Conservation (phyloP, 2,329 filamentous ascomycete genomes). For the Hirsutella rhossiliensis region DNA sequence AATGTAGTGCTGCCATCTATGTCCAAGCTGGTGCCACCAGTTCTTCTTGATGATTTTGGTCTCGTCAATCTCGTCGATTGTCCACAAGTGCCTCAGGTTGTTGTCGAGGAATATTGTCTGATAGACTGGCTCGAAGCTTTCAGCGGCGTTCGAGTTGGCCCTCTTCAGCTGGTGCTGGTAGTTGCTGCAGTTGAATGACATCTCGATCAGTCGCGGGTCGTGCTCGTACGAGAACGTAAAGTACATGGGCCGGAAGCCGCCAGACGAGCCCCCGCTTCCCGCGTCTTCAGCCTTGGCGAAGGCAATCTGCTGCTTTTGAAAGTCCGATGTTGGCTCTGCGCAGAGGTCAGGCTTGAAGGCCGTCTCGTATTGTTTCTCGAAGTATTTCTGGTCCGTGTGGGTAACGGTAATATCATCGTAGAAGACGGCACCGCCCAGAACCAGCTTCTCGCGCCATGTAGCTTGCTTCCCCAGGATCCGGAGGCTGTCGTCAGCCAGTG, state of each 20-base stretch:
- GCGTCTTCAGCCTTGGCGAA: slow-evolving; percentile 32
- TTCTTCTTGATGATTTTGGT: slow-evolving; percentile 49
- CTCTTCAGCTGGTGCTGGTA: slow-evolving; percentile 60
- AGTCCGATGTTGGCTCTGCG: slow-evolving; percentile 29
- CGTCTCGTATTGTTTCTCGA: slow-evolving; percentile 57
- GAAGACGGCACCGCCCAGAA: slow-evolving; percentile 60
- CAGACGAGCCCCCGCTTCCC: slow-evolving; percentile 24
- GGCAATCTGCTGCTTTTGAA: slow-evolving; percentile 24
- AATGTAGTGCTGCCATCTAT: slow-evolving; percentile 50
- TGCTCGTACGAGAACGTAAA: slow-evolving; percentile 47
- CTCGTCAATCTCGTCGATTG: slow-evolving; percentile 44
- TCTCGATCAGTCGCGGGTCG: slow-evolving; percentile 48
- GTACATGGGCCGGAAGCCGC: slow-evolving; percentile 52
- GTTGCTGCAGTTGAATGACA: slow-evolving; percentile 66
- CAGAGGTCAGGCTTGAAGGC: slow-evolving; percentile 39
- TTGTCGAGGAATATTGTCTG: slow-evolving; percentile 59
- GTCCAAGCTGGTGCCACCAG: slow-evolving; percentile 58
- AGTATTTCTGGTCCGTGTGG: slow-evolving; percentile 52
- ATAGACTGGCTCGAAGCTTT: slow-evolving; percentile 48
- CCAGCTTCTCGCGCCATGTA: slow-evolving; percentile 47
- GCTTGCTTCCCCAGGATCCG: slow-evolving; percentile 45
- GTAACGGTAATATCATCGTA: slow-evolving; percentile 62
- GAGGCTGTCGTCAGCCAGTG: slow-evolving; percentile 51
- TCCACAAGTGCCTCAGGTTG: slow-evolving; percentile 42
- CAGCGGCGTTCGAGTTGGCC: slow-evolving; percentile 9